Conservation (phyloP, 2,329 filamentous ascomycete genomes). For the Tolypocladium paradoxum region DNA sequence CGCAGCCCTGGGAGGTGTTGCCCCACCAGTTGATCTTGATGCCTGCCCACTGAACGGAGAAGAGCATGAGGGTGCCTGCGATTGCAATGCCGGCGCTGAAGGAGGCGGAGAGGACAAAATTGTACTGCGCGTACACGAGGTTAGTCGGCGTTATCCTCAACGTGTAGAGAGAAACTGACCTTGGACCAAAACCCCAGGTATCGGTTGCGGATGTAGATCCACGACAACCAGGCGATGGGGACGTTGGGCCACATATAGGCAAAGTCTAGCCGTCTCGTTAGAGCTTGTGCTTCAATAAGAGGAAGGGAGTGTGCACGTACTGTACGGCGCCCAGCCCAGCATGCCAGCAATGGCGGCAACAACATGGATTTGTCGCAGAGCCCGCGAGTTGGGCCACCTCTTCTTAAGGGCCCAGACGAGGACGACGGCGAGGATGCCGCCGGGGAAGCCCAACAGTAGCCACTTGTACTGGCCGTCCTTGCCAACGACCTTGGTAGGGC, state of each 20-base stretch:
- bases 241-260: constrained; percentile 36
- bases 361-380: constrained; percentile 29
- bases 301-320: background rate
- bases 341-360: constrained; percentile 30
- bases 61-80: constrained; percentile 36
- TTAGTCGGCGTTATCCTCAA: background rate
- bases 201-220: constrained; percentile 34
- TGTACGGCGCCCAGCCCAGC: constrained; percentile 32
- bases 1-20: constrained; percentile 20
- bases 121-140: constrained; percentile 18
- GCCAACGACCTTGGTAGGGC: constrained; percentile 25
- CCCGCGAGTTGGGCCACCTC: constrained; percentile 17
- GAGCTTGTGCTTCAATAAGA: no score
- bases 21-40: constrained; percentile 34
- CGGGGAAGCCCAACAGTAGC: constrained; percentile 28
- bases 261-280: constrained; percentile 11
- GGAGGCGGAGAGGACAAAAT: constrained; percentile 36
- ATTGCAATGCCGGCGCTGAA: constrained; percentile 34
- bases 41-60: constrained; percentile 29
- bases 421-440: constrained; percentile 24
- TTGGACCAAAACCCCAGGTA: constrained; percentile 39
- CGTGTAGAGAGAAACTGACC: constrained; percentile 31
- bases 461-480: constrained; percentile 22
- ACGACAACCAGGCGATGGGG: constrained; percentile 35
- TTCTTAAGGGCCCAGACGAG: constrained; percentile 24